phyloP scores from a whole-genome alignment of 2,329 filamentous ascomycete species.

The Lomentospora prolificans region DNA sequence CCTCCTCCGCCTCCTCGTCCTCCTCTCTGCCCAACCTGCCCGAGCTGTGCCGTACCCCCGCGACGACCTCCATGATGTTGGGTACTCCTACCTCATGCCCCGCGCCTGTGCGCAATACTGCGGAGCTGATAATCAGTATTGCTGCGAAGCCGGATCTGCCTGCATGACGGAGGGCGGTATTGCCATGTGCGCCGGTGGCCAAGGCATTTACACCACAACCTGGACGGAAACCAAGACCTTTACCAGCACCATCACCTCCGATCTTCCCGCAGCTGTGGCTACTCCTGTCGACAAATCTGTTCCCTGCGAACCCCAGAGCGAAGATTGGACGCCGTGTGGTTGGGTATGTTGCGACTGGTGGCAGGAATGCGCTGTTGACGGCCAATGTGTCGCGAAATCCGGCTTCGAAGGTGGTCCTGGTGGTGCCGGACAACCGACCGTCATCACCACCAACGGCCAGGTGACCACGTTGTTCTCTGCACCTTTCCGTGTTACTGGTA shows the following conservation, averaged over 20 bases:
- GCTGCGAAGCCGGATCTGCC: conserved; percentile 37
- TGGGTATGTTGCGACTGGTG: conserved; percentile 59
- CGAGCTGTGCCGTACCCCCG: conserved; percentile 39
- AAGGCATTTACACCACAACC: conserved; percentile 40
- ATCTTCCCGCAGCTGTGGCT: conserved; percentile 33
- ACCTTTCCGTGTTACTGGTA: conserved; percentile 42
- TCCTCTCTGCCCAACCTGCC: conserved; percentile 19
- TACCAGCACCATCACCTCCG: conserved; percentile 47
- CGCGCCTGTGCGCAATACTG: conserved; percentile 43
- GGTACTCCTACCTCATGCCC: conserved; percentile 39
- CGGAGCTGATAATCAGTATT: conserved; percentile 44
- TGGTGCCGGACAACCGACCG: conserved; percentile 23
- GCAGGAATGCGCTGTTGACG: conserved; percentile 54
- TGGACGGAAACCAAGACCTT: conserved; percentile 52
- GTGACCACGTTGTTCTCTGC: conserved; percentile 46
- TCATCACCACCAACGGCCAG: conserved; percentile 34
- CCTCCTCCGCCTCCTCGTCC: conserved; percentile 30
- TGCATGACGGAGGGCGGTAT: conserved; percentile 43
- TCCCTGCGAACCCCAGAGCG: conserved; percentile 43
- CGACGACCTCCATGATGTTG: conserved; percentile 36
- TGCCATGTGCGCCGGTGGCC: conserved; percentile 35
- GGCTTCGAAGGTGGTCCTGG: conserved; percentile 28
- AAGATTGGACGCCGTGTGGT: conserved; percentile 54
- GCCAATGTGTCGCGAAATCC: conserved; percentile 48
- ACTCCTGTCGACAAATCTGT: conserved; percentile 38